These are phyloP conservation scores for Podila minutissima DNA, from an alignment of 192 early-diverging fungal genomes.

Conservation along the genomic window DNA sequence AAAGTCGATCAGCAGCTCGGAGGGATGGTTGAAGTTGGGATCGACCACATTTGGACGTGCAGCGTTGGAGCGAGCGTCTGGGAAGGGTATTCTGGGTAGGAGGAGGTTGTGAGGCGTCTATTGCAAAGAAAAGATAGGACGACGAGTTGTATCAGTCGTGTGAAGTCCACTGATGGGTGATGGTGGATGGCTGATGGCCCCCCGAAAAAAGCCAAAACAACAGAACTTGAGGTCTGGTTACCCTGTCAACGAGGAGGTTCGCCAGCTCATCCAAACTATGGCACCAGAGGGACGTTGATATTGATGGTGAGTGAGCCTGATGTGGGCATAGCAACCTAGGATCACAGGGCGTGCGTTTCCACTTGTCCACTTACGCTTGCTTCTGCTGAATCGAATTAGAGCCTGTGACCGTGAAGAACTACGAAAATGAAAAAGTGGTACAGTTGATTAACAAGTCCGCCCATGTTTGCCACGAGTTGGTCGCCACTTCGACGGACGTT, in stretches of 20 bases:
- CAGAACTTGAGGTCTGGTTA: background rate
- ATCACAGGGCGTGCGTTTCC: background rate
- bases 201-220: too few species aligned
- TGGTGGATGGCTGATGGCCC: too few species aligned
- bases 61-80: background rate
- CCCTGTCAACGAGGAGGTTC: background rate
- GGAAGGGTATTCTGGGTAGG: background rate
- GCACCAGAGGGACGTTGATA: background rate
- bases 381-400: constrained; percentile 10
- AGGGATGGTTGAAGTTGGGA: background rate
- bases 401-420: constrained; percentile 24
- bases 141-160: background rate
- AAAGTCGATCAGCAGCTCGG: constrained; percentile 21
- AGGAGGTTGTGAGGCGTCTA: background rate
- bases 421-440: background rate
- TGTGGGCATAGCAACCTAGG: too few species aligned
- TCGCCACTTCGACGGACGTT: background rate
- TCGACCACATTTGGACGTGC: background rate
- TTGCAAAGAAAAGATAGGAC: background rate
- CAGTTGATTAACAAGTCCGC: background rate
- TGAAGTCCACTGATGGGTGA: background rate
- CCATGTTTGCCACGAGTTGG: background rate
- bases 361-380: constrained; percentile 13
- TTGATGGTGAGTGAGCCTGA: background rate
- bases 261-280: background rate